Evolutionary conservation across 305 asterid genomes (phyloP), one percentile per base, ranked within the genome.

Genomic region (Fraxinus baroniana): DNA sequence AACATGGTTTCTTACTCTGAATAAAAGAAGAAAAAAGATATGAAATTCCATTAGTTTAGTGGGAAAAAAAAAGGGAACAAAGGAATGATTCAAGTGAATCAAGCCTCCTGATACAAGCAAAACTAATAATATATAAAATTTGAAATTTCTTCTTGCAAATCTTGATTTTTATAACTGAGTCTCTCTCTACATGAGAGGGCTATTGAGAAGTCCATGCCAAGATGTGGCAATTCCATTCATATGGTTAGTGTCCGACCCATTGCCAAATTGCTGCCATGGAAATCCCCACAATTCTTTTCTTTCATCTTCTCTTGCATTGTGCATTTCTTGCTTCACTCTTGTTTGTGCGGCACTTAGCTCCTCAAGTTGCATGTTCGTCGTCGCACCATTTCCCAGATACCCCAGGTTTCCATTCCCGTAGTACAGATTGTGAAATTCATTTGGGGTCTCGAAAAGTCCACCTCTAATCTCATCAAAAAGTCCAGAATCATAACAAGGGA

Each of bases 211-310:
- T 46, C 57, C 57, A 46, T 46, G 57, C 57, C 57, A 46, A 46
- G 57, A 46, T 46, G 92, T 75, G n/a, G 90, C 92, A 76, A 91
- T 86, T 28, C 94, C 94, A 68, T 87, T 91, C 18, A 85, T 83
- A 64, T 90, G 80, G 36, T 62, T 55, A 15, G 82, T 76, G 12
- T 78, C 90, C 32, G 30, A 26, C 18, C 87, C 93, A 24, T 22
- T 22, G 28, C 82, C 91, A 70, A 36, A 41, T 62, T 81, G 76
- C 75, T 90, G 95, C 98, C 97, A 92, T 18, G 98, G 97, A 74
- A 89, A 90, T 5, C 95, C 94, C 93, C 94, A 90, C n/a, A 92
- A 87, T 3, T 90, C 85, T 75, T 86, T 86, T 22, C 33, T 62
- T 17, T 78, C 79, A 2, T 85, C 92, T 85, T 78, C 91, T 78